Evolutionary conservation across 164 flowering plant genomes (phyloP).

Genomic region (Magnolia officinalis): DNA sequence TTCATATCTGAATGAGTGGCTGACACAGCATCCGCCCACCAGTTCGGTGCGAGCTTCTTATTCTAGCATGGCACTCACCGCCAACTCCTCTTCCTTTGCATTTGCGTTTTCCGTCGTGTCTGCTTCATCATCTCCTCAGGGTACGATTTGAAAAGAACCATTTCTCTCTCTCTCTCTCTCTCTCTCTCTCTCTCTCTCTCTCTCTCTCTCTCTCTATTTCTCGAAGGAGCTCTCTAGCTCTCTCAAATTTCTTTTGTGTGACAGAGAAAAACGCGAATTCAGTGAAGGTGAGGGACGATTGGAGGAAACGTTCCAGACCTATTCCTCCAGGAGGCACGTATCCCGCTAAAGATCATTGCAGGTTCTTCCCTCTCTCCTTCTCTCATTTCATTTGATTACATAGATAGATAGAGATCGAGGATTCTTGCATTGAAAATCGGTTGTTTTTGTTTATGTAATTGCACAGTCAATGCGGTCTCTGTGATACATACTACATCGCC

Average conservation of each 20-base stretch:
- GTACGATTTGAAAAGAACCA: background rate
- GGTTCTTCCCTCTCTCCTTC: slow-evolving; percentile 30
- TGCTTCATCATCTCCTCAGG: background rate
- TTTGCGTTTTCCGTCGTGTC: too few species aligned
- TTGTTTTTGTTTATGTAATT: background rate
- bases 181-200: background rate
- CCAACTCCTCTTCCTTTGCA: background rate
- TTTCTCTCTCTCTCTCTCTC: background rate
- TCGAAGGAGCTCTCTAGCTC: background rate
- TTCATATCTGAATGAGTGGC: too few species aligned
- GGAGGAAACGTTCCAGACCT: slow-evolving; percentile 80
- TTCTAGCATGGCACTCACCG: background rate
- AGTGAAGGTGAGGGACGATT: slow-evolving; percentile 65
- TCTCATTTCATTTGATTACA: background rate
- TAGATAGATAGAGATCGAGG: background rate
- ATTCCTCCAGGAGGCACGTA: slow-evolving; percentile 92
- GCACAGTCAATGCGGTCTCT: slow-evolving; percentile 78
- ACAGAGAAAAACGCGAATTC: slow-evolving; percentile 24
- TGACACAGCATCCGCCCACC: too few species aligned
- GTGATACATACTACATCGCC: slow-evolving; percentile 91
- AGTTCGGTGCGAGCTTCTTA: background rate
- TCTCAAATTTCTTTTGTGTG: background rate
- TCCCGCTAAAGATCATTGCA: slow-evolving; percentile 99
- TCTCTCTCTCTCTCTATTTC: background rate
- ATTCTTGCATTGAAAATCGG: background rate